phyloP scores from a whole-genome alignment of 352 stramenopile genomes.

The Pythium rishiriense region DNA sequence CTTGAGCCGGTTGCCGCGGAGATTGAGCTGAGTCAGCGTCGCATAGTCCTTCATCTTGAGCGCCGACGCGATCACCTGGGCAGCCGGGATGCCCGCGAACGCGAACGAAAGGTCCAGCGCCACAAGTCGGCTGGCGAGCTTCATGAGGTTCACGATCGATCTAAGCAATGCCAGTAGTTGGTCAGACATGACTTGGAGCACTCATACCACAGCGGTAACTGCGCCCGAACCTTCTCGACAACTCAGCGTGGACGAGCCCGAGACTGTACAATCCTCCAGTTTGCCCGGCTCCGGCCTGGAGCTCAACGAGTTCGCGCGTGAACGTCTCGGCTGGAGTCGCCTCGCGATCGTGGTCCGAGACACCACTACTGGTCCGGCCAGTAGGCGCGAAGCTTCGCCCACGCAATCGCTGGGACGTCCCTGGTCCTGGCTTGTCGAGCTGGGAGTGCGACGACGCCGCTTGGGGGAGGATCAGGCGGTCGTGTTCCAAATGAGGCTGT shows the following conservation, averaged over 20 bases:
- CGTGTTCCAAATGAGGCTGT: constrained; percentile 15
- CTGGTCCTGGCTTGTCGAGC: not conserved
- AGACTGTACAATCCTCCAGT: constrained; percentile 6
- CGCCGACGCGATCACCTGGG: constrained; percentile 37
- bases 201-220: too few relatives aligned
- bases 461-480: constrained; percentile 4
- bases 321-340: constrained; percentile 20
- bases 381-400: not conserved
- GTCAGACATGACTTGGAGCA: too few relatives aligned
- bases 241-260: constrained; percentile 26
- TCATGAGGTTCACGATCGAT: constrained; percentile 34
- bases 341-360: not conserved
- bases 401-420: not conserved
- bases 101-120: constrained; percentile 44
- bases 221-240: constrained; percentile 17
- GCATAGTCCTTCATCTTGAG: constrained; percentile 35
- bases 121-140: constrained; percentile 27
- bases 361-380: not conserved
- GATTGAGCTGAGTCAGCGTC: constrained; percentile 36
- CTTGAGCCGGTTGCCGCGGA: constrained; percentile 36
- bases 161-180: constrained; percentile 6
- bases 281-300: not conserved
- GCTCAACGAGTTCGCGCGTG: constrained; percentile 13
- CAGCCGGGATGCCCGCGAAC: constrained; percentile 35
- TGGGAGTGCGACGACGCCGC: not conserved